Base-by-base conservation (phyloP, 306 rosid species). In the Mucuna pruriens region DNA sequence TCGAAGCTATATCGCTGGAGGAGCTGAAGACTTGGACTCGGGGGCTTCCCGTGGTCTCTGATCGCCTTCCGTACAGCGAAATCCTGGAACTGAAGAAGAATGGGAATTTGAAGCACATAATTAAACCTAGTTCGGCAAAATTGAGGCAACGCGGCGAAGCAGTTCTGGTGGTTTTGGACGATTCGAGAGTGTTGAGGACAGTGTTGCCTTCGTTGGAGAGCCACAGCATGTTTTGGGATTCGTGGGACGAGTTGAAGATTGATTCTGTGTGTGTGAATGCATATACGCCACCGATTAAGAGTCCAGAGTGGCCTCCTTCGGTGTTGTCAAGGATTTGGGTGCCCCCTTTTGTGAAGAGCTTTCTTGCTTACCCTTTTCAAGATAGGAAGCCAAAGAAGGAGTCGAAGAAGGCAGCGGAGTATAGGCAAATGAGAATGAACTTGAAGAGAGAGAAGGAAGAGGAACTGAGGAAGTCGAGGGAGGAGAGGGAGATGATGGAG, bases 51-150 rank as follows among this genome's bases (percentile, higher is more conserved):
- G 7, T 84, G 22, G 91, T 95, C 75, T 86, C 93, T 2, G 90
- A 89, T 49, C 93, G 97, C 13, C 85, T 95, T 75, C 97, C 98
- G 11, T 93, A 93, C 81, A 93, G 93, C 3, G 87, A 90, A 65
- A 36, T 95, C 1, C 26, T 85, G 22, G 94, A 88, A 25, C 73
- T 95, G 61, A 84, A 57, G 74, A 86, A 77, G n/a, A 63, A 80
- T 8, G 97, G 92, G 19, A 91, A 87, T 83, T 91, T 95, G 9
- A 93, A 88, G 79, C 99, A 95, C 52, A 84, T 95, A 9, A 89
- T 95, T n/a, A 95, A 89, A 80, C 87, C 85, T 5, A 48, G 77
- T 74, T 68, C 85, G 4, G 81, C 71, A 33, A 82, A 78, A 31
- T 66, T 91, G 87, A 87, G 89, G 80, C 75, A 74, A 36, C 68